Conservation (phyloP, 768 basidiomycete species). For the Holtermannia corniformis region DNA sequence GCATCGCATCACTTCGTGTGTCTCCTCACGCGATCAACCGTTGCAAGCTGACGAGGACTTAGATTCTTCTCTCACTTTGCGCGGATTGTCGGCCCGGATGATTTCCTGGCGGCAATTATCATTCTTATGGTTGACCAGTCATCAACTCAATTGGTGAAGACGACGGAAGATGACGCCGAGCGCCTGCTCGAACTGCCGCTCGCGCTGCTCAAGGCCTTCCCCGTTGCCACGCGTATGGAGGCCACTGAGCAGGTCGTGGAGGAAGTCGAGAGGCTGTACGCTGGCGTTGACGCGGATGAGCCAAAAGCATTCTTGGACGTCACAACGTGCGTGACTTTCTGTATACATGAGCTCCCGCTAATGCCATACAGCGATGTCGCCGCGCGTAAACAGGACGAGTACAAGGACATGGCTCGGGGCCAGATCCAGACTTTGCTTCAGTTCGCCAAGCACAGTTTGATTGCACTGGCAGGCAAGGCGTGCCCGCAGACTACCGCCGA, state of each 20-base stretch:
- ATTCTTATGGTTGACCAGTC: conserved; percentile 78
- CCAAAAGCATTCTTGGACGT: conserved; percentile 49
- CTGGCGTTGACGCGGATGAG: conserved; percentile 17
- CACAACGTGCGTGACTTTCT: conserved; percentile 46
- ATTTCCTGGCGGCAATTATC: conserved; percentile 71
- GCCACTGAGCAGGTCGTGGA: conserved; percentile 53
- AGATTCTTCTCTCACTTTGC: conserved; percentile 87
- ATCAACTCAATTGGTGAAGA: conserved; percentile 56
- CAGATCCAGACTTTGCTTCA: conserved; percentile 58
- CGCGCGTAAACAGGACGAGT: conserved; percentile 3
- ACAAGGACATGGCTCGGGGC: conserved; percentile 36
- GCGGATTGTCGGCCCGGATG: conserved; percentile 64
- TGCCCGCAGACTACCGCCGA: conserved; percentile 17
- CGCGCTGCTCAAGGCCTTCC: conserved; percentile 44
- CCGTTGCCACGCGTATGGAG: conserved; percentile 19
- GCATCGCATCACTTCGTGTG: conserved; percentile 79
- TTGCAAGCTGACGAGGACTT: background rate
- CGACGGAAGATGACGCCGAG: conserved; percentile 53
- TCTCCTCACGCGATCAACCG: conserved; percentile 4
- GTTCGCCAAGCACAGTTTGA: conserved; percentile 46
- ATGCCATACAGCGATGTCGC: background rate
- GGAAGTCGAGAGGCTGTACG: conserved; percentile 57
- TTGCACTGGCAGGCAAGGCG: conserved; percentile 25
- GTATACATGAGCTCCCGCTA: background rate
- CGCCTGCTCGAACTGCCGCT: conserved; percentile 58